Evolutionary conservation across 2,329 filamentous ascomycete genomes (phyloP).

Genomic region (Ophiostoma novo-ulmi): DNA sequence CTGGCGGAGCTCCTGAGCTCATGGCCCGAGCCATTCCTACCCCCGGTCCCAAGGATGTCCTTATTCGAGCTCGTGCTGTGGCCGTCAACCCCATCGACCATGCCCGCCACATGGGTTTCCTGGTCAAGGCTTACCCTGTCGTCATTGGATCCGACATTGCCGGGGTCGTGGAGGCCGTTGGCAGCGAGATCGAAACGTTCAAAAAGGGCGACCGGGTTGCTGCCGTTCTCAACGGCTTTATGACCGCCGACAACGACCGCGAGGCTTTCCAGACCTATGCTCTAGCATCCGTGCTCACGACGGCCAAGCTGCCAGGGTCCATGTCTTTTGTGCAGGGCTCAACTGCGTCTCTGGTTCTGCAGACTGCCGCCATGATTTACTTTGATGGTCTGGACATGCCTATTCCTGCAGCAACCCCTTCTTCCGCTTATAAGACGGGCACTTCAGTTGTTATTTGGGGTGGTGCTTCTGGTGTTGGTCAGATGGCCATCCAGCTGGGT

Average conservation of each 20-base stretch:
- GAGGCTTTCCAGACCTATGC: conserved; percentile 3
- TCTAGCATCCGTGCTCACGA: neutral
- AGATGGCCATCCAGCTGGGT: conserved; percentile 13
- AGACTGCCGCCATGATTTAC: neutral
- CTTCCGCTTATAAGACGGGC: neutral
- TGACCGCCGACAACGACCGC: neutral
- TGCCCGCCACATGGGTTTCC: conserved; percentile 32
- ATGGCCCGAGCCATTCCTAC: neutral
- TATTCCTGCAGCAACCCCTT: neutral
- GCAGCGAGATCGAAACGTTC: conserved; percentile 25
- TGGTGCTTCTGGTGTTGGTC: neutral
- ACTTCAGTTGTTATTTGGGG: neutral
- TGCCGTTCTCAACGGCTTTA: neutral
- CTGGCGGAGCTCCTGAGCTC: neutral
- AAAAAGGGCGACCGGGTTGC: conserved; percentile 17
- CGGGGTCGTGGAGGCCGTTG: conserved; percentile 16
- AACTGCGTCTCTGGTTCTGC: neutral
- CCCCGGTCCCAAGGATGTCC: neutral
- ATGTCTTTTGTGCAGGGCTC: neutral
- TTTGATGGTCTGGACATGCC: neutral
- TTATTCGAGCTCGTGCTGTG: neutral
- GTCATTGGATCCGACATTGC: conserved; percentile 27
- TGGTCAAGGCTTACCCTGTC: conserved; percentile 30
- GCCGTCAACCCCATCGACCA: conserved; percentile 32
- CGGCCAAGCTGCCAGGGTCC: neutral